Conservation (phyloP, 768 basidiomycete species). For the Rhodocollybia butyracea region DNA sequence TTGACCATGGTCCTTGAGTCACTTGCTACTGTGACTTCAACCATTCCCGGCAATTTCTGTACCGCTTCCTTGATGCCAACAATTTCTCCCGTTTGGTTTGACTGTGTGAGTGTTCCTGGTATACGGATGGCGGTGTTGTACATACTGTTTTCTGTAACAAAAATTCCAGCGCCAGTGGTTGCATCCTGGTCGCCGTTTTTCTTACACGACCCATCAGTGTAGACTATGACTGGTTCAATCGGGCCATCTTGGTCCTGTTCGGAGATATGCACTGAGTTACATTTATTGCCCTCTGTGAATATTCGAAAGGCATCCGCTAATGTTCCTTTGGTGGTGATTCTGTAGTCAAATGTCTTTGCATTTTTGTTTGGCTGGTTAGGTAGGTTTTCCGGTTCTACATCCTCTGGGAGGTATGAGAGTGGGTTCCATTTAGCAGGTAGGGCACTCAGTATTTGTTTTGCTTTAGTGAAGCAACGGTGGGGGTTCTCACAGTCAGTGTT, state of each 20-base stretch:
- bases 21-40: too few species aligned
- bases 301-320: constrained; percentile 6
- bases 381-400: not conserved
- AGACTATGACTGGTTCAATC: not conserved
- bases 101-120: not conserved
- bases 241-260: too few species aligned
- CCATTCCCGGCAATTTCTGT: too few species aligned
- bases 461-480: constrained; percentile 13
- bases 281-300: not conserved
- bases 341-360: not conserved
- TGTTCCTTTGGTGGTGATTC: not conserved
- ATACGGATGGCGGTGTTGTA: constrained; percentile 4
- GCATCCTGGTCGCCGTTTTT: constrained; percentile 15
- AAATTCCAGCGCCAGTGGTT: constrained; percentile 13
- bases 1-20: too few species aligned
- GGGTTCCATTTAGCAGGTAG: constrained; percentile 22
- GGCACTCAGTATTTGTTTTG: constrained; percentile 10
- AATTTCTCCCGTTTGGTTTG: constrained; percentile 14
- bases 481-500: constrained; percentile 14
- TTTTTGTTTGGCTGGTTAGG: not conserved
- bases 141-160: not conserved
- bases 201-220: constrained; percentile 16
- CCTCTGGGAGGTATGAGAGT: not conserved
- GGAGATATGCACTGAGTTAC: not conserved
- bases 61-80: constrained; percentile 5